These are phyloP conservation scores for Ophiosphaerella korrae DNA, from an alignment of 2,329 filamentous ascomycete species.

Conservation along the genomic window DNA sequence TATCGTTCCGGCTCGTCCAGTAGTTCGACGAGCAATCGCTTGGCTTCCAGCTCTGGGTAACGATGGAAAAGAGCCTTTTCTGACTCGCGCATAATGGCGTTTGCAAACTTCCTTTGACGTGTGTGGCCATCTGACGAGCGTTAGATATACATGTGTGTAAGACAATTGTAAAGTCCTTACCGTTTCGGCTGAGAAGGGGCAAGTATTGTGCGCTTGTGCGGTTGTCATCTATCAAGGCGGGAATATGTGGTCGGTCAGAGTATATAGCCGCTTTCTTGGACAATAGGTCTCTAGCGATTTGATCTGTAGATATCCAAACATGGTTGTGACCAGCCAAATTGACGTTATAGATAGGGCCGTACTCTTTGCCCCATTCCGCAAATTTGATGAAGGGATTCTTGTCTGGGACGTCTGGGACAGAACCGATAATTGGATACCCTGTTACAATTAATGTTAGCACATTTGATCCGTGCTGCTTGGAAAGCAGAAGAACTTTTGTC, in stretches of 20 bases:
- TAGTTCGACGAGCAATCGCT: slow-evolving; percentile 52
- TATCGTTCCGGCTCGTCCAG: slow-evolving; percentile 51
- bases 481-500: slow-evolving; percentile 1
- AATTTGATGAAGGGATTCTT: slow-evolving; percentile 54
- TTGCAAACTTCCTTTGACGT: slow-evolving; percentile 53
- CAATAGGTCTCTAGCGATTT: slow-evolving; percentile 50
- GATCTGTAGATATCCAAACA: slow-evolving; percentile 53
- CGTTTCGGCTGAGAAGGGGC: slow-evolving; percentile 52
- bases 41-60: slow-evolving; percentile 53
- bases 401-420: slow-evolving; percentile 50
- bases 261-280: slow-evolving; percentile 53
- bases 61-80: slow-evolving; percentile 49
- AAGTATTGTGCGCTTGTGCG: slow-evolving; percentile 53
- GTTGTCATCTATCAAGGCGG: slow-evolving; percentile 51
- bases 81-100: slow-evolving; percentile 53
- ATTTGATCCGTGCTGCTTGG: background rate
- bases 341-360: slow-evolving; percentile 53
- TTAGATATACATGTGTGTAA: slow-evolving; percentile 17
- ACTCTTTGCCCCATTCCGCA: slow-evolving; percentile 52
- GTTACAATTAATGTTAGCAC: slow-evolving; percentile 14
- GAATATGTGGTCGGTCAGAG: slow-evolving; percentile 54
- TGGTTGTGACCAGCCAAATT: slow-evolving; percentile 53
- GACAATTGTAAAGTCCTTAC: slow-evolving; percentile 22
- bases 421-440: slow-evolving; percentile 52
- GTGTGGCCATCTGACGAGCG: slow-evolving; percentile 43